Percentiles rank a stretch among this genome's conserved stretches.
Evolutionary conservation across 2,329 filamentous ascomycete species (phyloP).

Genomic region (Trichoderma sp.): DNA sequence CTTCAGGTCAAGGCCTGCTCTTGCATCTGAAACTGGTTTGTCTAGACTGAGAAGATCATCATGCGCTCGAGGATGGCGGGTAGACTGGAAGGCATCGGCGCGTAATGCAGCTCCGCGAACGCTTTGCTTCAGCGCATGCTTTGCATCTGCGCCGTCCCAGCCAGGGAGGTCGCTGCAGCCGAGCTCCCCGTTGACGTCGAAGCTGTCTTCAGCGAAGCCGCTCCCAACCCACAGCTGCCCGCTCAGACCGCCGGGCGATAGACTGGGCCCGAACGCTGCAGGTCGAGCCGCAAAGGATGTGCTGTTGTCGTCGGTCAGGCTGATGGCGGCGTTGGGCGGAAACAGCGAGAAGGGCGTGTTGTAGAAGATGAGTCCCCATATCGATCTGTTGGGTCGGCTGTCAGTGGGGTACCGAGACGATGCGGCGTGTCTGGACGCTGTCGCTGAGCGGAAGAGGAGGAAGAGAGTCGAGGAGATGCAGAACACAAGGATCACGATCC

Average conservation of each 20-base stretch:
- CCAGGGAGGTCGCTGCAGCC: conserved; percentile 94
- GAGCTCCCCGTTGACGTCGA: conserved; percentile 77
- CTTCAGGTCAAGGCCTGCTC: conserved; percentile 25
- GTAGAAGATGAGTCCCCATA: conserved; percentile 65
- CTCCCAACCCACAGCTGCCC: conserved; percentile 93
- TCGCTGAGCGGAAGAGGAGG: conserved; percentile 58
- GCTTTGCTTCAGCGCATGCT: conserved; percentile 48
- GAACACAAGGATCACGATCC: conserved; percentile 58
- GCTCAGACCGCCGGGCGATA: conserved; percentile 77
- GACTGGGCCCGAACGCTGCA: conserved; percentile 84
- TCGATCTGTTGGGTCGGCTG: conserved; percentile 34
- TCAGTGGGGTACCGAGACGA: conserved; percentile 35
- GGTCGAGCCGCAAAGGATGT: conserved; percentile 94
- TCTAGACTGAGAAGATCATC: conserved; percentile 35
- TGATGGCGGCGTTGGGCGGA: conserved; percentile 93
- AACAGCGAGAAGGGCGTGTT: conserved; percentile 84
- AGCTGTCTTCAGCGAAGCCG: conserved; percentile 80
- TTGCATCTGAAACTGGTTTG: conserved; percentile 35
- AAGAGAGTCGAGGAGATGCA: conserved; percentile 59
- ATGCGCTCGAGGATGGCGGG: conserved; percentile 31
- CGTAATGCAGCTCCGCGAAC: conserved; percentile 39
- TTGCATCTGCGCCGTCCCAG: conserved; percentile 69
- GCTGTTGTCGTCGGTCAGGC: conserved; percentile 95
- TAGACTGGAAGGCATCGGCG: conserved; percentile 31
- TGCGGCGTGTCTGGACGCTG: conserved; percentile 41